Base-by-base conservation (phyloP, 2,329 filamentous ascomycete species). In the Calcarisporium arbuscula region DNA sequence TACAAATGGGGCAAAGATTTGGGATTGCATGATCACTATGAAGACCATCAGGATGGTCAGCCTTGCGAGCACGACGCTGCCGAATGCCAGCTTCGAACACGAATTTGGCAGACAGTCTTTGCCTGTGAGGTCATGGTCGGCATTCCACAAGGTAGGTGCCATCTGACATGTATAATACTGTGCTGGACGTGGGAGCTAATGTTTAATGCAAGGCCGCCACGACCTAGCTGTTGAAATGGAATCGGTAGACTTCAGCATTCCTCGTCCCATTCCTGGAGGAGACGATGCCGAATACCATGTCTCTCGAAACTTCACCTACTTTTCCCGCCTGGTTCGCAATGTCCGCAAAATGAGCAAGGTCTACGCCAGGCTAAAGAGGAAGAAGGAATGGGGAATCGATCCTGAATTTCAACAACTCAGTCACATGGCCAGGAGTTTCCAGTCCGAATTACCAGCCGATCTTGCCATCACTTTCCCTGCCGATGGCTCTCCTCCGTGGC, bases 1-100 rank as follows among this genome's bases (percentile, higher is more conserved):
- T 94, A 7, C 82, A 88, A 30, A 95, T 96, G 86, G 87, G n/a
- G 80, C 18, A 92, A 94, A 51, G 90, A 95, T 53, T 68, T 96
- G 20, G 86, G 88, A 15, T 67, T 96, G 6, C 81, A 95, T 52
- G 87, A 95, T 44, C 90, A 96, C 60, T 79, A 79, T 42, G 80
- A 84, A 39, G 77, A 80, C 28, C 92, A 96, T 56, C 73, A 81
- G 43, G 74, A 77, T 34, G 85, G 82, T 16, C 74, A 73, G 35
- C 57, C 72, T 1, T 96, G 92, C 53, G 79, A 75, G 5, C 79
- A 79, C 14, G 72, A 68, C 38, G 66, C 75, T 1, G 67, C 78
- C 6, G 90, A 96, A 32, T 96, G 90, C 53, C 69, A 85, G 39
- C 77, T 88, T 18, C 89, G 88, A 52, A 94, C 80, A 12, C 74